Evolutionary conservation across 345 rosid genomes (phyloP), one percentile per base, ranked within the genome.

Genomic region (Ceriops decandra): DNA sequence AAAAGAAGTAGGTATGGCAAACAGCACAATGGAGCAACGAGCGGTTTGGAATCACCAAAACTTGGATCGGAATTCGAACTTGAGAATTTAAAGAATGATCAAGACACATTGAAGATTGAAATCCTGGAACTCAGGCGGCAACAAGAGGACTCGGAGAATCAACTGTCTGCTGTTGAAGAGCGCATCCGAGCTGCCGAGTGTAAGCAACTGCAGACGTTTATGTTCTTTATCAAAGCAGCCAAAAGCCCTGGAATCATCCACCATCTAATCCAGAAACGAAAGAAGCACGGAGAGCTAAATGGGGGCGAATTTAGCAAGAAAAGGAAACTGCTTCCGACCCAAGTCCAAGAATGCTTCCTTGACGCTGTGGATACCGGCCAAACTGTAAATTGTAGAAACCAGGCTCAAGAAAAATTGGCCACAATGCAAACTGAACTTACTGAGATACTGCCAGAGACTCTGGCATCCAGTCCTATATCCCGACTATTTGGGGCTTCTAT

Each of bases 151-250:
- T 79, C 87, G 0, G 80, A 68, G 35, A 68, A 31, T 70, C 77
- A 73, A 53, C 54, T 89, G 35, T 60, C 51, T 7, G 69, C 73
- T 2, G 77, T 80, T 33, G 82, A 80, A 33, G 86, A 85, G 38
- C 69, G 79, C 21, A 63, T 86, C 53, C 77, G 58, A 13, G 63
- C 69, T 2, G 72, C 83, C 0, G 87, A 86, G 66, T 68, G 76
- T 58, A 82, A 75, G 76, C 88, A 86, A 62, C 74, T 79, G 33
- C 87, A 75, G 52, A 83, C 81, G 81, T 62, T 83, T 49, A 66
- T 62, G 60, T 88, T 88, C 85, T 79, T 84, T 7, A 63, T 71
- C 36, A 86, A 81, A 70, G 79, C 82, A 0, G 60, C 75, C 32
- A 81, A 57, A 72, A 69, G 68, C 57, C 88, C 88, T 13, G 67